Evolutionary conservation across 2,329 filamentous ascomycete genomes (phyloP), one percentile per base, ranked within the genome.

Genomic region (Alternaria sp.): DNA sequence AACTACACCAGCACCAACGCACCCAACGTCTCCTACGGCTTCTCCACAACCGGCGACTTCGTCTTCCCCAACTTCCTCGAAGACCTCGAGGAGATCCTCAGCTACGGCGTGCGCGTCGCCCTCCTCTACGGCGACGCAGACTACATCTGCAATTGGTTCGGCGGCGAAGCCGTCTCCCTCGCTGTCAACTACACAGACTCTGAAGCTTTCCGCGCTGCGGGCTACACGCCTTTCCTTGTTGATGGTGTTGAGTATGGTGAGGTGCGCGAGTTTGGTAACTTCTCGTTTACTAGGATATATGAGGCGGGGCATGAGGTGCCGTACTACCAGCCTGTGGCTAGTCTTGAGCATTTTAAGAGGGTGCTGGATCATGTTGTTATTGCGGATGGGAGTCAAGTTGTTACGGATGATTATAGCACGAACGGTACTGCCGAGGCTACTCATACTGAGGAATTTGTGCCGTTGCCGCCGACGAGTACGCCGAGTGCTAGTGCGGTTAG

Each of bases 191-290:
- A 90, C 70, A 79, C 82, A 1, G 74, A 81, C 9, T 78, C 81
- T 45, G 72, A 78, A 6, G 70, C 77, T 3, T 96, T 95, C 76
- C 81, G 84, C 2, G 79, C 82, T 0, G 89, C 92, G 0, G 92
- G 91, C 0, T 96, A 95, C 77, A 88, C 90, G 40, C 91, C 91
- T 71, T 86, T 85, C 46, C 82, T 86, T 11, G 89, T 91, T 76
- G 87, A 88, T 73, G 91, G 87, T 55, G 43, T 82, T 21, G 79
- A 84, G 47, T 83, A 83, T 21, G 93, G 92, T 25, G 86, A 87
- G 60, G 91, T 92, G 0, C 86, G 92, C 10, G 91, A 96, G 78
- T 92, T 88, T 69, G 92, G 90, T 6, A 93, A 93, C 61, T 81
- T 87, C 52, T 83, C 80, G 50, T 86, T 86, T 68, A 80, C 80